These are phyloP conservation scores for Amaranthus cruentus DNA, from an alignment of 148 eudicot genomes.

Conservation along the genomic window DNA sequence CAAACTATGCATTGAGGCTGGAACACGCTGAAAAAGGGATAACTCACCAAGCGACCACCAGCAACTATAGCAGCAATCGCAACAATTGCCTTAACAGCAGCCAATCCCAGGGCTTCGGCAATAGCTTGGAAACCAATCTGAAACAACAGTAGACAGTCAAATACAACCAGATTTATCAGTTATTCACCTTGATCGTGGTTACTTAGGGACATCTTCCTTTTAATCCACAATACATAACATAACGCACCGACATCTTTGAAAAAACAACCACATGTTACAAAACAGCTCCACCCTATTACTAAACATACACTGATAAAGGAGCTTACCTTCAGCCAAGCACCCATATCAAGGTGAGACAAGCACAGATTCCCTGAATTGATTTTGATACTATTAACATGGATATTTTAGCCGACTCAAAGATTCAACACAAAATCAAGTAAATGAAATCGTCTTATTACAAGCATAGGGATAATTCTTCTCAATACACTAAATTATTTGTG, in stretches of 20 bases:
- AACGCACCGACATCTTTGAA: neutral
- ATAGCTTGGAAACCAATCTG: constrained; percentile 96
- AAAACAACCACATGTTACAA: no score
- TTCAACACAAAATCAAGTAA: neutral
- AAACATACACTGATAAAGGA: neutral
- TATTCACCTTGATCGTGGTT: neutral
- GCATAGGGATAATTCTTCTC: neutral
- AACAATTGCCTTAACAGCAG: constrained; percentile 95
- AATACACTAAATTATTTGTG: neutral
- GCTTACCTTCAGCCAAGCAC: neutral
- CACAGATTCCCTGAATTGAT: neutral
- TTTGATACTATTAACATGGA: neutral
- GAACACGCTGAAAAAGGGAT: constrained; percentile 4
- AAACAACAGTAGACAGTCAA: constrained; percentile 19
- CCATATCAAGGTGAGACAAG: neutral
- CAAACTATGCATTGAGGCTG: neutral
- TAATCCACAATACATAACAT: neutral
- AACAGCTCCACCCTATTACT: neutral
- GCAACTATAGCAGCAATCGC: constrained; percentile 95
- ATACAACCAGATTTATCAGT: neutral
- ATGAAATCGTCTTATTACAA: neutral
- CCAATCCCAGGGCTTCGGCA: constrained; percentile 96
- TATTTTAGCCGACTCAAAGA: no score
- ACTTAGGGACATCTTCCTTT: neutral
- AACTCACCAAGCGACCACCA: constrained; percentile 95